These are phyloP conservation scores for Asterionellopsis glacialis DNA, from an alignment of 108 stramenopile genomes.

Conservation along the genomic window DNA sequence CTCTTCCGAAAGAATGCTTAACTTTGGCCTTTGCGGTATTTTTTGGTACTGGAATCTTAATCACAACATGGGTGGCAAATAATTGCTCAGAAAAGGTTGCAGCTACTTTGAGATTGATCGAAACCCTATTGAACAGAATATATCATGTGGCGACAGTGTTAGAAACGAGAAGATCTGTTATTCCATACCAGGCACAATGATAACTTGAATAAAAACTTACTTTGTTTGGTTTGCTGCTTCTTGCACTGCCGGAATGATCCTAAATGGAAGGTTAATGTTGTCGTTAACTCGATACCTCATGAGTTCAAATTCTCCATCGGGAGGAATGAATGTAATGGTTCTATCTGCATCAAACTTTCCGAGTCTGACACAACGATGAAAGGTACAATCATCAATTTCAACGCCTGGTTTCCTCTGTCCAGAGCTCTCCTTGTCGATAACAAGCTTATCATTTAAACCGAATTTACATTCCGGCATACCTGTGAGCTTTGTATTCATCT, in stretches of 20 bases:
- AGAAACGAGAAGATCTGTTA: not conserved
- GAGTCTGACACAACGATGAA: conserved; percentile 96
- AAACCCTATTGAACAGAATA: conserved; percentile 43
- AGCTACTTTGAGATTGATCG: conserved; percentile 92
- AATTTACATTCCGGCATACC: conserved; percentile 99
- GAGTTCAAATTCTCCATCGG: conserved; percentile 99
- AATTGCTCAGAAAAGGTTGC: conserved; percentile 92
- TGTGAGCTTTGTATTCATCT: conserved; percentile 97
- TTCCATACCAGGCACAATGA: not conserved
- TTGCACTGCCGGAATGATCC: conserved; percentile 95
- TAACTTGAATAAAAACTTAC: conserved; percentile 35
- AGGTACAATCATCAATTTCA: conserved; percentile 98
- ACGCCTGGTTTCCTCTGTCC: conserved; percentile 76
- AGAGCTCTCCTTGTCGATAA: conserved; percentile 94
- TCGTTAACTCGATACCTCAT: conserved; percentile 98
- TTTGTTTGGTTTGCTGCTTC: conserved; percentile 89
- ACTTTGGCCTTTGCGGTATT: conserved; percentile 96
- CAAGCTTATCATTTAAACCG: conserved; percentile 98
- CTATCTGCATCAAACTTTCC: conserved; percentile 99
- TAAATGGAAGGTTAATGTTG: conserved; percentile 93
- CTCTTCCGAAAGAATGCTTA: conserved; percentile 87
- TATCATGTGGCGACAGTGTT: not conserved
- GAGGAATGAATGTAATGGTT: conserved; percentile 99
- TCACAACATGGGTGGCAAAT: conserved; percentile 92
- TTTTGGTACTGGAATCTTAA: conserved; percentile 96